Conservation (phyloP, 2,329 filamentous ascomycete species). For the Cadophora luteo-olivacea region DNA sequence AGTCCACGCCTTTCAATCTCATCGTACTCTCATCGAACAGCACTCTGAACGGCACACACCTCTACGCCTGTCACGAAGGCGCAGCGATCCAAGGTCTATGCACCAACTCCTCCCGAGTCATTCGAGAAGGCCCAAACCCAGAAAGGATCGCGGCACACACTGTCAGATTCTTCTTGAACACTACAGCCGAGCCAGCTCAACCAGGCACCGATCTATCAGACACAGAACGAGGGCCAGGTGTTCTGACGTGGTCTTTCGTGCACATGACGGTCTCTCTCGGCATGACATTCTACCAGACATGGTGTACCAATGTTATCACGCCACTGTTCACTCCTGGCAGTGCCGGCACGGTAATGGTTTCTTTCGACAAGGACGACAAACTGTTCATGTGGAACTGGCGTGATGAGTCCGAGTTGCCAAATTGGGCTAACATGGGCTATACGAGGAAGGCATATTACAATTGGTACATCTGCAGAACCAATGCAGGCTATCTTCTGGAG, state of each 20-base stretch:
- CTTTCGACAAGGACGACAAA: constrained; percentile 48
- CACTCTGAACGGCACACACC: constrained; percentile 36
- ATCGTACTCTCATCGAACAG: constrained; percentile 46
- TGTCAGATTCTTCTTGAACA: constrained; percentile 28
- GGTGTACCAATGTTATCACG: too few species aligned
- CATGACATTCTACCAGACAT: too few species aligned
- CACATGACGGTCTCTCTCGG: too few species aligned
- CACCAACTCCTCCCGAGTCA: constrained; percentile 31
- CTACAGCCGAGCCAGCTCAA: constrained; percentile 39
- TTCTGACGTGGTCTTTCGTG: too few species aligned
- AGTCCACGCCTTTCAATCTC: constrained; percentile 53
- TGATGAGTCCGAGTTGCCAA: constrained; percentile 35
- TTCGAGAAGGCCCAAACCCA: constrained; percentile 18
- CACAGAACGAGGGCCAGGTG: too few species aligned
- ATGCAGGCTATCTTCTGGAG: constrained; percentile 50
- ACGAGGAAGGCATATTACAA: constrained; percentile 37
- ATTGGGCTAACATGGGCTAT: too few species aligned
- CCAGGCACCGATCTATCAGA: too few species aligned
- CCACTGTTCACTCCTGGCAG: constrained; percentile 26
- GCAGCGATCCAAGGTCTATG: constrained; percentile 55
- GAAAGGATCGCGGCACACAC: too few species aligned
- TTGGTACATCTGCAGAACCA: constrained; percentile 54
- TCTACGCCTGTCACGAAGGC: constrained; percentile 52
- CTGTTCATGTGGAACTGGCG: constrained; percentile 48
- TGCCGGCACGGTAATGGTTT: constrained; percentile 27